Evolutionary conservation across 2,329 filamentous ascomycete genomes (phyloP).

Genomic region (Ilyonectria robusta): DNA sequence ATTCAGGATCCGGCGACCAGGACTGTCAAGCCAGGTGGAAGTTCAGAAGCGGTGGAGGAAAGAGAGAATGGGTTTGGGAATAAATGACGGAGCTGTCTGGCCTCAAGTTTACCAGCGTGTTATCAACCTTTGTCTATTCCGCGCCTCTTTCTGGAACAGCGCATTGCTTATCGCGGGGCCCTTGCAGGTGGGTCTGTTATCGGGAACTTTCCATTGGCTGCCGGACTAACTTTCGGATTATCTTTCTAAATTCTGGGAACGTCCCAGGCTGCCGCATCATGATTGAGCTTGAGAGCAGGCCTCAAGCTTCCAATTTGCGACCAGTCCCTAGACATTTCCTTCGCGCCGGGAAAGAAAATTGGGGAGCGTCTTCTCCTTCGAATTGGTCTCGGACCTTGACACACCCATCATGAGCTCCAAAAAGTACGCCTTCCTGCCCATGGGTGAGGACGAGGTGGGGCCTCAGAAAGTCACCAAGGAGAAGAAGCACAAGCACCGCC

Average conservation of each 20-base stretch:
- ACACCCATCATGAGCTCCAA: constrained; percentile 65
- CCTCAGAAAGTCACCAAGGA: constrained; percentile 67
- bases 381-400: no score
- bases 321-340: not conserved
- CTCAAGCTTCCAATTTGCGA: constrained; percentile 13
- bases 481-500: constrained; percentile 61
- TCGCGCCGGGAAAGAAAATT: not conserved
- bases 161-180: constrained; percentile 36
- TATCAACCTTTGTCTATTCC: constrained; percentile 45
- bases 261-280: constrained; percentile 21
- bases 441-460: constrained; percentile 75
- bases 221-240: constrained; percentile 42
- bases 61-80: constrained; percentile 18
- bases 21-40: constrained; percentile 14
- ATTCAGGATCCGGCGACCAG: constrained; percentile 17
- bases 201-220: constrained; percentile 38
- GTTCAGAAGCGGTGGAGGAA: constrained; percentile 23
- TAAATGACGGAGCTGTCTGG: constrained; percentile 13
- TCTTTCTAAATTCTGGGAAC: constrained; percentile 31
- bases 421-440: constrained; percentile 77
- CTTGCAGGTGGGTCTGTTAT: constrained; percentile 42
- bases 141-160: constrained; percentile 33
- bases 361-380: not conserved
- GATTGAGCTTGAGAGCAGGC: constrained; percentile 26
- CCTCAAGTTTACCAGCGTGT: constrained; percentile 53